Percentiles rank a stretch among this genome's conserved stretches.
These are phyloP conservation scores for Aspergillus neotritici DNA, from an alignment of 2,329 filamentous ascomycete species.

Conservation along the genomic window DNA sequence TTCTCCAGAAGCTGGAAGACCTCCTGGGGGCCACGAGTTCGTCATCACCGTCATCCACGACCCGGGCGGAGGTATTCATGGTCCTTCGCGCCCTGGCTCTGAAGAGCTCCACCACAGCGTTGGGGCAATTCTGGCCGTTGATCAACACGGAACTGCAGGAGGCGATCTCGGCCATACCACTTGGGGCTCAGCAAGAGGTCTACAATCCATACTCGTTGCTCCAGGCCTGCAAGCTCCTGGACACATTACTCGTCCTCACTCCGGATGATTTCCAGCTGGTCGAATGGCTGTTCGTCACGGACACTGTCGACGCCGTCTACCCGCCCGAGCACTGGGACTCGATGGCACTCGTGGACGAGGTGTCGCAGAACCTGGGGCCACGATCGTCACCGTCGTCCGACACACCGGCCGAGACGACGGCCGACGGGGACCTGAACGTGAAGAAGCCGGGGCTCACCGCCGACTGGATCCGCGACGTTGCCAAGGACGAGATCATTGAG, in stretches of 20 bases:
- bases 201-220: constrained; percentile 73
- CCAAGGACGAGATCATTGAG: constrained; percentile 60
- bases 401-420: constrained; percentile 19
- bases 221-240: constrained; percentile 90
- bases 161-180: constrained; percentile 68
- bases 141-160: constrained; percentile 80
- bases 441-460: constrained; percentile 41
- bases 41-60: constrained; percentile 86
- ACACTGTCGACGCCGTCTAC: constrained; percentile 95
- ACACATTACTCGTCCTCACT: constrained; percentile 75
- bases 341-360: constrained; percentile 73
- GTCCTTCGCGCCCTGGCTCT: constrained; percentile 76
- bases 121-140: constrained; percentile 83
- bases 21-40: constrained; percentile 75
- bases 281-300: constrained; percentile 95
- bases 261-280: constrained; percentile 98
- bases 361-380: constrained; percentile 67
- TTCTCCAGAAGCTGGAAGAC: constrained; percentile 82
- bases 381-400: constrained; percentile 25
- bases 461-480: constrained; percentile 48
- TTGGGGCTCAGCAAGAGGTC: constrained; percentile 64
- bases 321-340: constrained; percentile 63
- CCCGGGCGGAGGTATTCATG: constrained; percentile 84
- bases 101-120: constrained; percentile 69
- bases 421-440: constrained; percentile 25